A percentile compares a stretch with the other conserved stretches of the same genome.
Evolutionary conservation across 2,329 filamentous ascomycete species (phyloP).

Genomic region (Xylariaceae sp.): DNA sequence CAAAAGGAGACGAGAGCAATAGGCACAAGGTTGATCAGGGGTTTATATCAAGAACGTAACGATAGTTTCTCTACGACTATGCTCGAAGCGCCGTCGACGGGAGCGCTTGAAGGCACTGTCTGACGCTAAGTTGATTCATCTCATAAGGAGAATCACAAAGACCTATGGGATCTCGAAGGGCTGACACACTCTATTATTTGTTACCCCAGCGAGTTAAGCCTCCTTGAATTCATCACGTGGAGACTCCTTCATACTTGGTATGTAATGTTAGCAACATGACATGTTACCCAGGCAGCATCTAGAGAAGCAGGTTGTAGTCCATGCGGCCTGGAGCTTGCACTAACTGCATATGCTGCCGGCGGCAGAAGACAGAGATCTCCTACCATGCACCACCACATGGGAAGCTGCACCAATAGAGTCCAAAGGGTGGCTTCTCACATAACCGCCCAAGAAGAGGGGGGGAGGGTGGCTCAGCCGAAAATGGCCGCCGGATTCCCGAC

Average conservation of each 20-base stretch:
- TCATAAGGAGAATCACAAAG: too few relatives aligned
- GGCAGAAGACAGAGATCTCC: neutral
- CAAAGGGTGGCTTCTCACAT: constrained; percentile 3
- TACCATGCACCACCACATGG: neutral
- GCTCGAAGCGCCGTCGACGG: too few relatives aligned
- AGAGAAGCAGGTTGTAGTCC: neutral
- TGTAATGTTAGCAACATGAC: neutral
- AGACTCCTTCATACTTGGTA: neutral
- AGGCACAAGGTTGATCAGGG: too few relatives aligned
- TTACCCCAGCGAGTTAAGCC: too few relatives aligned
- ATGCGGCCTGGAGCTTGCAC: neutral
- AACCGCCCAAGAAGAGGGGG: constrained; percentile 13
- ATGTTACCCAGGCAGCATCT: neutral
- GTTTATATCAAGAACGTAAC: too few relatives aligned
- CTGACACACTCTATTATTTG: too few relatives aligned
- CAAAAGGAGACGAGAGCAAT: too few relatives aligned
- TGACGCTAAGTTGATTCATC: too few relatives aligned
- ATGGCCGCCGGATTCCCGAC: neutral
- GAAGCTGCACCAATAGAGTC: constrained; percentile 2
- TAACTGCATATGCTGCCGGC: neutral
- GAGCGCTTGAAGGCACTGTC: too few relatives aligned
- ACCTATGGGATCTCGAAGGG: too few relatives aligned
- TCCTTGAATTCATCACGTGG: too few relatives aligned
- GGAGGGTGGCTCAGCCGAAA: constrained; percentile 17
- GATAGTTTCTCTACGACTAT: too few relatives aligned